phyloP scores from a whole-genome alignment of 2,329 filamentous ascomycete species.

The Aspergillus fructus region DNA sequence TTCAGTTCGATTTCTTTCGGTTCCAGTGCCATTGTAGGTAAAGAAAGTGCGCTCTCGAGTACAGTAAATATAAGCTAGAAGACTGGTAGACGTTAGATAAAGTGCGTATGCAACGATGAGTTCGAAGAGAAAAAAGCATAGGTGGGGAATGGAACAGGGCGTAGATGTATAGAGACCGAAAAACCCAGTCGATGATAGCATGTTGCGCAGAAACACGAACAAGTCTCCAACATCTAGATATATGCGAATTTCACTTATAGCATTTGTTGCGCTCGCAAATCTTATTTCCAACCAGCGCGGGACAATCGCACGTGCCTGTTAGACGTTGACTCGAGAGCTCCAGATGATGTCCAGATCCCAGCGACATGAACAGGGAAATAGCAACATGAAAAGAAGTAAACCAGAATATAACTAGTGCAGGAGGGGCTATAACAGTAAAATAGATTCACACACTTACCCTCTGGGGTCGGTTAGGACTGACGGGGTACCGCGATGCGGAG shows the following conservation, averaged over 20 bases:
- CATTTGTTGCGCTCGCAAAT: neutral
- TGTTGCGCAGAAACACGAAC: neutral
- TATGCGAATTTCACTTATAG: neutral
- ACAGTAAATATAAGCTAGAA: neutral
- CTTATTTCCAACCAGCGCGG: neutral
- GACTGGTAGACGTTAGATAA: conserved; percentile 4
- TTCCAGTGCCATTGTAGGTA: conserved; percentile 59
- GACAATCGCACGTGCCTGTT: conserved; percentile 12
- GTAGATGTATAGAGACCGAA: neutral
- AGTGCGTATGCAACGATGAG: neutral
- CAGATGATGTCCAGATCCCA: neutral
- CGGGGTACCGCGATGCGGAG: neutral
- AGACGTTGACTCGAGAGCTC: neutral
- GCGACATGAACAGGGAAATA: neutral
- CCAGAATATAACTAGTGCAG: neutral
- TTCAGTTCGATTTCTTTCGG: conserved; percentile 75
- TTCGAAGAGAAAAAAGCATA: neutral
- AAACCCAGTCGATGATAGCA: neutral
- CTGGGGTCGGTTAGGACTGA: neutral
- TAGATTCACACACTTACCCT: conserved; percentile 8
- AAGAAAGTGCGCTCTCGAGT: neutral
- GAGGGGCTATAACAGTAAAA: neutral
- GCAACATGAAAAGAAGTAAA: neutral
- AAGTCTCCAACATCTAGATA: neutral
- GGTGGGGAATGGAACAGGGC: neutral